Conservation (phyloP, 2,329 filamentous ascomycete genomes). For the Waltergamsia citrina region DNA sequence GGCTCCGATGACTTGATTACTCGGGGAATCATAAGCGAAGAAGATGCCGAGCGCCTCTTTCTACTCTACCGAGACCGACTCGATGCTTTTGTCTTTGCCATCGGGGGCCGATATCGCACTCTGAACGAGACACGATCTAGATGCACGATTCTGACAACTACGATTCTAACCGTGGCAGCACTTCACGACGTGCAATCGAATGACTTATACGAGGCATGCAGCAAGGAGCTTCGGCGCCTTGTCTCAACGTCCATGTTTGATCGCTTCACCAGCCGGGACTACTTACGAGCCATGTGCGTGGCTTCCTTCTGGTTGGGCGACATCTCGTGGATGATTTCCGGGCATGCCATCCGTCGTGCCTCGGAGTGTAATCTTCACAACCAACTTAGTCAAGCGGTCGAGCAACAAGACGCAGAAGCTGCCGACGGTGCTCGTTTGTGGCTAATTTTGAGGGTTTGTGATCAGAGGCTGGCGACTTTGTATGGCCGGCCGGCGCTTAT, state of each 20-base stretch:
- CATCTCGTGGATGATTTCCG: slow-evolving; percentile 52
- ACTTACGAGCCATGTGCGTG: slow-evolving; percentile 48
- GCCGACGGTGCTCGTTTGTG: slow-evolving; percentile 47
- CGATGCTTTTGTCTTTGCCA: slow-evolving; percentile 39
- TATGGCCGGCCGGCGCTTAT: slow-evolving; percentile 51
- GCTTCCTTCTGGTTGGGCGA: slow-evolving; percentile 55
- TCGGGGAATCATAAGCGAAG: slow-evolving; percentile 28
- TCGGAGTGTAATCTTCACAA: slow-evolving; percentile 35
- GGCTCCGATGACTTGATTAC: slow-evolving; percentile 21
- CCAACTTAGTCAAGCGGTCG: slow-evolving; percentile 28
- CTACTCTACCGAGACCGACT: slow-evolving; percentile 38
- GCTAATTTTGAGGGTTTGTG: slow-evolving; percentile 52
- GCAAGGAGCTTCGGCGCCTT: slow-evolving; percentile 42
- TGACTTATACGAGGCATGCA: slow-evolving; percentile 40
- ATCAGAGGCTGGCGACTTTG: slow-evolving; percentile 51
- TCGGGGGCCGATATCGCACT: slow-evolving; percentile 37
- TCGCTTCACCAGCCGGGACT: slow-evolving; percentile 29
- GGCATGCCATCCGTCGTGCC: slow-evolving; percentile 39
- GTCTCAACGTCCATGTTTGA: slow-evolving; percentile 34
- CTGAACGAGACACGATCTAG: slow-evolving; percentile 42
- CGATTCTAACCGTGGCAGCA: slow-evolving; percentile 47
- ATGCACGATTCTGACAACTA: slow-evolving; percentile 44
- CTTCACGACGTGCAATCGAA: slow-evolving; percentile 46
- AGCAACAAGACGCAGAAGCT: slow-evolving; percentile 28
- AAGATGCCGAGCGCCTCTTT: slow-evolving; percentile 41